Percentiles rank a stretch among this genome's conserved stretches.
phyloP scores from a whole-genome alignment of 345 rosid species.

The Camelina hispida region DNA sequence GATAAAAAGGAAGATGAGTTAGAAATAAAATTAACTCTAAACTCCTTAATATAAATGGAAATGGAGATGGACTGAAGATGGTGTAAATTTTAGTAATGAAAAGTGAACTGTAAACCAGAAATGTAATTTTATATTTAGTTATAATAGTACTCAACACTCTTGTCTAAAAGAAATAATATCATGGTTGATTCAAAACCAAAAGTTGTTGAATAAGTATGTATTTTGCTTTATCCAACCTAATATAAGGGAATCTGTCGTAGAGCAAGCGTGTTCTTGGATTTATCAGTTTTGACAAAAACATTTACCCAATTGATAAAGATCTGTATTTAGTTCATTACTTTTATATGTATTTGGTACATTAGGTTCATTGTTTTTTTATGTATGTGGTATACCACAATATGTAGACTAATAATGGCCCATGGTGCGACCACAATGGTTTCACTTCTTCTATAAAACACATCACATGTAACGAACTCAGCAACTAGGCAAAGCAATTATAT shows the following conservation, averaged over 20 bases:
- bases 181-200: slow-evolving; percentile 15
- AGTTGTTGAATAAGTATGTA: slow-evolving; percentile 20
- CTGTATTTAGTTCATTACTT: not conserved
- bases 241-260: not conserved
- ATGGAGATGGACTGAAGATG: too few relatives aligned
- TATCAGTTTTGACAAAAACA: slow-evolving; percentile 3
- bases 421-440: slow-evolving; percentile 35
- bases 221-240: slow-evolving; percentile 23
- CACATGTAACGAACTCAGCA: slow-evolving; percentile 40
- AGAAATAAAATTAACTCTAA: too few relatives aligned
- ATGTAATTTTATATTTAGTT: too few relatives aligned
- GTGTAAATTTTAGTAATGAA: too few relatives aligned
- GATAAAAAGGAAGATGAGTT: too few relatives aligned
- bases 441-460: slow-evolving; percentile 35
- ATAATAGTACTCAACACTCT: too few relatives aligned
- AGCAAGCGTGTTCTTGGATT: slow-evolving; percentile 14
- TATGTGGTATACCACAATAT: slow-evolving; percentile 30
- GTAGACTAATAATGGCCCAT: slow-evolving; percentile 4
- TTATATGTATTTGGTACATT: not conserved
- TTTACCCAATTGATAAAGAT: not conserved
- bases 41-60: too few relatives aligned
- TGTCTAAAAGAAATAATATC: too few relatives aligned
- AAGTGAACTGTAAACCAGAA: too few relatives aligned
- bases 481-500: slow-evolving; percentile 24
- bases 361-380: not conserved